phyloP scores from a whole-genome alignment of 2,329 filamentous ascomycete species.

The Cylindrodendrum hubeiense region DNA sequence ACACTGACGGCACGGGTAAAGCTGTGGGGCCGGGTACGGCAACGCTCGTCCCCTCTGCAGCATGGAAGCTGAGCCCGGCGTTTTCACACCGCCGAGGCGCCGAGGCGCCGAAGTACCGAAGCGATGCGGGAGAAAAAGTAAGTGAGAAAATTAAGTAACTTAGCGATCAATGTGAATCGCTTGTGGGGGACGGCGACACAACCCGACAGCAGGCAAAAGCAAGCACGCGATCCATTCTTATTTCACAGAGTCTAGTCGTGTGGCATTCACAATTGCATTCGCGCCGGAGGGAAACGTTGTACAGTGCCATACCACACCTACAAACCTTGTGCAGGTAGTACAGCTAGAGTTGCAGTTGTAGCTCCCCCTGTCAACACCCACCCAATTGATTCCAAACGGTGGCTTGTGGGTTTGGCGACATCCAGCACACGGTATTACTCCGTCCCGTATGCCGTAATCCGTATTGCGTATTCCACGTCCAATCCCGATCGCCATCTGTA shows the following conservation, averaged over 20 bases:
- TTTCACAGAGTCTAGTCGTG: neutral
- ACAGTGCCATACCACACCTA: neutral
- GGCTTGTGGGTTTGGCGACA: conserved; percentile 7
- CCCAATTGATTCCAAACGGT: conserved; percentile 16
- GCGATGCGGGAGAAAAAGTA: neutral
- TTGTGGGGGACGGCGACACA: neutral
- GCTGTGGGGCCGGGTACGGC: conserved; percentile 24
- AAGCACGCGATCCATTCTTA: neutral
- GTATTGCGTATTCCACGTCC: neutral
- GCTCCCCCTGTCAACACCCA: conserved; percentile 1
- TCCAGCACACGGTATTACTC: neutral
- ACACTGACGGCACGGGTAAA: too few relatives aligned
- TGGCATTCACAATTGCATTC: neutral
- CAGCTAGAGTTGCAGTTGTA: conserved; percentile 5
- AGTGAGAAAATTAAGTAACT: neutral
- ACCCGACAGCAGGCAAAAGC: neutral
- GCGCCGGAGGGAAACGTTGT: neutral
- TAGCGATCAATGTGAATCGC: neutral
- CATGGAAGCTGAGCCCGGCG: conserved; percentile 6
- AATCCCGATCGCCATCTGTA: neutral
- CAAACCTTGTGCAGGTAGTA: neutral
- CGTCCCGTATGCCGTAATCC: neutral
- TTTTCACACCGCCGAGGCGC: conserved; percentile 2
- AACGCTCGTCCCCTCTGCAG: conserved; percentile 15
- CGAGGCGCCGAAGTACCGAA: conserved; percentile 1